These are phyloP conservation scores for Agaricus subrufescens DNA, from an alignment of 768 basidiomycete species.

Conservation along the genomic window DNA sequence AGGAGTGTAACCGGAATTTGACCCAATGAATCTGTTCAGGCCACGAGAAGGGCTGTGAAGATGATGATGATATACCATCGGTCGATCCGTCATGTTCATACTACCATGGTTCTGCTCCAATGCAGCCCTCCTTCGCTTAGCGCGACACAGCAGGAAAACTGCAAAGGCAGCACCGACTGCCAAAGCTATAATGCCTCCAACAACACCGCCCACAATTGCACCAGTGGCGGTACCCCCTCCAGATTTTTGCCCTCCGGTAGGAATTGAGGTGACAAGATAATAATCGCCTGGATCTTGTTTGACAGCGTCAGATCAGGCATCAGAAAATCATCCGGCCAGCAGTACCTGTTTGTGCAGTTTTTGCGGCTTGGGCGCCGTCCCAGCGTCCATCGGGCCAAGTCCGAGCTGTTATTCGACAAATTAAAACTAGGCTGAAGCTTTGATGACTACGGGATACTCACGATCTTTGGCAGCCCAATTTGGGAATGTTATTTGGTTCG, in stretches of 20 bases:
- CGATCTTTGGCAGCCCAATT: constrained; percentile 44
- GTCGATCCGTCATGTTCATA: constrained; percentile 4
- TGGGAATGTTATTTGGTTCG: constrained; percentile 33
- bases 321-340: not conserved
- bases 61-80: constrained; percentile 10
- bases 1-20: constrained; percentile 17
- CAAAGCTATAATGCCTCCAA: constrained; percentile 34
- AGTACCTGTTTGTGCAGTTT: constrained; percentile 21
- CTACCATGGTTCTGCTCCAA: not conserved
- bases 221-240: not conserved
- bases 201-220: constrained; percentile 37
- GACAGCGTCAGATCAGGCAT: not conserved
- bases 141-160: constrained; percentile 23
- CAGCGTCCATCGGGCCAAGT: constrained; percentile 18
- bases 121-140: not conserved
- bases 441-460: constrained; percentile 20
- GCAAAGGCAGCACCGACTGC: constrained; percentile 21
- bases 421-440: too few species aligned
- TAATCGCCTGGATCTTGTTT: not conserved
- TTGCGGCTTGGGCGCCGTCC: constrained; percentile 23
- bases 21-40: constrained; percentile 11
- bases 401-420: constrained; percentile 22
- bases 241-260: not conserved
- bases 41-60: constrained; percentile 23
- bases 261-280: not conserved